A percentile compares a stretch with the other conserved stretches of the same genome.
Evolutionary conservation across 2,329 filamentous ascomycete genomes (phyloP).

Genomic region (Cylindrodendrum hubeiense): DNA sequence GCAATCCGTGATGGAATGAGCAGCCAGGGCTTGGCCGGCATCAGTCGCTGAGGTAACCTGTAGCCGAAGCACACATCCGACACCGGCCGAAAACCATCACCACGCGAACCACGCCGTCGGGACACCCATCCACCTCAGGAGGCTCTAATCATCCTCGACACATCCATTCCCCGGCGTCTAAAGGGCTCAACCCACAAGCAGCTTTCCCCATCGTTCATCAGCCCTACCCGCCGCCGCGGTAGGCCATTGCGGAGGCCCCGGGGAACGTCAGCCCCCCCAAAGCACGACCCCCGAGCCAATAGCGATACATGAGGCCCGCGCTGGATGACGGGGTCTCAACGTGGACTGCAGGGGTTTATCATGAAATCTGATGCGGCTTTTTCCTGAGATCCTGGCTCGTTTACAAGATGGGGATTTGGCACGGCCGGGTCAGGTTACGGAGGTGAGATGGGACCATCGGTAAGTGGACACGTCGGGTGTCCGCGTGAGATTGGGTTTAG

Average conservation of each 20-base stretch:
- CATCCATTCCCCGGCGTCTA: background rate
- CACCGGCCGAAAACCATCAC: background rate
- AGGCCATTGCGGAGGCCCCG: background rate
- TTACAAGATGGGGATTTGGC: background rate
- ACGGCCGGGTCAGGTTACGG: too few species aligned
- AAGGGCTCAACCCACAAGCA: background rate
- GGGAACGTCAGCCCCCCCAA: slow-evolving; percentile 5
- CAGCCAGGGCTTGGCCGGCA: background rate
- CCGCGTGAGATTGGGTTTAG: background rate
- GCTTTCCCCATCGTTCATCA: background rate
- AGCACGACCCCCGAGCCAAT: slow-evolving; percentile 7
- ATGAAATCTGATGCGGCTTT: slow-evolving; percentile 24
- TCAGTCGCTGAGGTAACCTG: background rate
- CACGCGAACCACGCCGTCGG: background rate
- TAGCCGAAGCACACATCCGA: too few species aligned
- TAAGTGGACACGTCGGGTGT: too few species aligned
- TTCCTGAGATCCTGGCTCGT: background rate
- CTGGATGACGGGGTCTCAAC: slow-evolving; percentile 24
- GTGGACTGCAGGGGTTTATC: slow-evolving; percentile 27
- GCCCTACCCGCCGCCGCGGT: slow-evolving; percentile 17
- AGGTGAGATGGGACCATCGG: too few species aligned
- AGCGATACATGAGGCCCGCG: slow-evolving; percentile 13
- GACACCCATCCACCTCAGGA: background rate
- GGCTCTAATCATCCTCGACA: background rate
- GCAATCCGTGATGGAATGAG: background rate